Conservation (phyloP, 371 early-diverging fungal species). For the Circinella umbellata region DNA sequence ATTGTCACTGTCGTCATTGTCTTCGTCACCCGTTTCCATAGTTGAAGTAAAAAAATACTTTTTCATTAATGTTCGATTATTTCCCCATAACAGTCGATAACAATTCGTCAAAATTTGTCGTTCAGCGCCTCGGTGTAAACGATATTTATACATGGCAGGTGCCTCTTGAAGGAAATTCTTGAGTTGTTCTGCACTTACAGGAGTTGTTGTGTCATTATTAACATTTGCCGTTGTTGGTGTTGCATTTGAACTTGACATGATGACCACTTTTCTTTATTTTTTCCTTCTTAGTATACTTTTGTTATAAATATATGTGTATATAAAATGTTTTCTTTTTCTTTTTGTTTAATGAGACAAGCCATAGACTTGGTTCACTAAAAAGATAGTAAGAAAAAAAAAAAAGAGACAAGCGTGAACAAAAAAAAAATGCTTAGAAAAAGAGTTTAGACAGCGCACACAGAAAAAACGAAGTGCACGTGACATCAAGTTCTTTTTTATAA, state of each 20-base stretch:
- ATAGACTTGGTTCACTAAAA: not conserved
- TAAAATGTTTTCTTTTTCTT: not conserved
- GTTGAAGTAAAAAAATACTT: constrained; percentile 49
- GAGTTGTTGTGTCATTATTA: constrained; percentile 1
- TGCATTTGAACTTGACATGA: constrained; percentile 12
- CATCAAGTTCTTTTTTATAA: not conserved
- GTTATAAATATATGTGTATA: not conserved
- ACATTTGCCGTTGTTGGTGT: constrained; percentile 5
- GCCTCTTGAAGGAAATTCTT: constrained; percentile 42
- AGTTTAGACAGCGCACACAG: not conserved
- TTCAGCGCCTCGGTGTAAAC: constrained; percentile 30
- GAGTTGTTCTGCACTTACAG: constrained; percentile 29
- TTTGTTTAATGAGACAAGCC: too few species aligned
- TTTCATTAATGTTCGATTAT: constrained; percentile 37
- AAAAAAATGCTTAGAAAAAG: constrained; percentile 3
- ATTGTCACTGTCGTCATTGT: constrained; percentile 27
- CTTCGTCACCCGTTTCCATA: not conserved
- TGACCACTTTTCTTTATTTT: too few species aligned
- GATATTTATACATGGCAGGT: constrained; percentile 33
- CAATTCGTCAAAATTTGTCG: constrained; percentile 48
- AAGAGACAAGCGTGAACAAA: not conserved
- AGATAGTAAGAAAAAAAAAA: constrained; percentile 5
- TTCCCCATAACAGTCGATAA: constrained; percentile 50
- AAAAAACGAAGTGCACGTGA: too few species aligned
- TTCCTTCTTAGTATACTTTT: not conserved